Evolutionary conservation across 148 eudicot species (phyloP).

Genomic region (Rhododendron ferrugineum): DNA sequence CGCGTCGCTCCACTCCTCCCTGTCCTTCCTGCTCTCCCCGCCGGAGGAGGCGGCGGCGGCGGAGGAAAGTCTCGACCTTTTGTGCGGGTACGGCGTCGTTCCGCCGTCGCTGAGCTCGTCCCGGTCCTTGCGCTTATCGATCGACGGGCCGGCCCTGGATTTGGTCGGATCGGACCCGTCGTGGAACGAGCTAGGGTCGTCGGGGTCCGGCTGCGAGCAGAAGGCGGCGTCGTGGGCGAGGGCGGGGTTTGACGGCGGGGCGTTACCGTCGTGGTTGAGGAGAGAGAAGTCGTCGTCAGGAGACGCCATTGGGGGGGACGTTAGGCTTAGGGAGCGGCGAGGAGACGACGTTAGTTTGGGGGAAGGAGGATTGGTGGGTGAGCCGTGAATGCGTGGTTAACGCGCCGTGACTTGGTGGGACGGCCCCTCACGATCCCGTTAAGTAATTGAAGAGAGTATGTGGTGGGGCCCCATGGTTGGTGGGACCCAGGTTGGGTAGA

Average conservation of each 20-base stretch:
- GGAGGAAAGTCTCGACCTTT: slow-evolving; percentile 26
- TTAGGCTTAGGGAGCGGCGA: slow-evolving; percentile 37
- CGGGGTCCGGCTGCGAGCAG: slow-evolving; percentile 17
- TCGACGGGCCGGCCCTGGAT: slow-evolving; percentile 19
- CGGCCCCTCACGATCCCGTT: slow-evolving; percentile 34
- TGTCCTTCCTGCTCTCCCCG: slow-evolving; percentile 70
- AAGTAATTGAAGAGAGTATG: not conserved
- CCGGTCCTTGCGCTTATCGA: slow-evolving; percentile 46
- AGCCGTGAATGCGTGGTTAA: not conserved
- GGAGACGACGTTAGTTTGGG: slow-evolving; percentile 56
- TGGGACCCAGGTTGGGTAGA: not conserved
- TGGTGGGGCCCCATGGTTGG: not conserved
- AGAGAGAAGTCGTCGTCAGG: slow-evolving; percentile 88
- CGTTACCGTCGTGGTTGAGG: slow-evolving; percentile 39
- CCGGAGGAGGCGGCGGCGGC: slow-evolving; percentile 9
- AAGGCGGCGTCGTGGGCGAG: slow-evolving; percentile 26
- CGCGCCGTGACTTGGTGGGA: slow-evolving; percentile 19
- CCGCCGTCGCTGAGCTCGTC: slow-evolving; percentile 64
- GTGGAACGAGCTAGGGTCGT: slow-evolving; percentile 24
- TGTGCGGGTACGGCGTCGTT: slow-evolving; percentile 32
- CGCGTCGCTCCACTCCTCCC: slow-evolving; percentile 95
- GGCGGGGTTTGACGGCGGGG: slow-evolving; percentile 29
- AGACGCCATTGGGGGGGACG: slow-evolving; percentile 59
- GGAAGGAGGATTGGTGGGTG: slow-evolving; percentile 17
- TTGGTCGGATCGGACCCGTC: slow-evolving; percentile 36